A percentile compares a stretch with the other conserved stretches of the same genome.
phyloP scores from a whole-genome alignment of 345 rosid genomes.

The Syzygium aqueum region DNA sequence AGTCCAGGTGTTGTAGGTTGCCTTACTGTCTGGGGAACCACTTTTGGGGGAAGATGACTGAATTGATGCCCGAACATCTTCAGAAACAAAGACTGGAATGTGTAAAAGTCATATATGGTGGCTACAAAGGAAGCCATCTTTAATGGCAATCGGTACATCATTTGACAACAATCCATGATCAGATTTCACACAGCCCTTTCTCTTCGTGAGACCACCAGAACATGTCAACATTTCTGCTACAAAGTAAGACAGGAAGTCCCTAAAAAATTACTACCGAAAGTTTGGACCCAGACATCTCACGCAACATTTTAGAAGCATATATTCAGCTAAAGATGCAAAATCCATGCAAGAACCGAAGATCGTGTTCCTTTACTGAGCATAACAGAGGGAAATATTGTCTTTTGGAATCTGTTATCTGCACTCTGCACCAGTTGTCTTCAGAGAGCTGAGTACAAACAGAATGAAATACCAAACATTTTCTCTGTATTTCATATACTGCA shows the following conservation, averaged over 20 bases:
- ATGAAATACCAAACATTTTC: not conserved
- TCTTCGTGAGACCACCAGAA: not conserved
- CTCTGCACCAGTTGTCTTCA: not conserved
- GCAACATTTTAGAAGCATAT: not conserved
- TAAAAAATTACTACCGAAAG: not conserved
- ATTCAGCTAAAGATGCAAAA: not conserved
- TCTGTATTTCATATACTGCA: not conserved
- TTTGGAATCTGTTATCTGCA: not conserved
- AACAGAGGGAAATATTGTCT: not conserved
- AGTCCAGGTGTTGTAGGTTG: not conserved
- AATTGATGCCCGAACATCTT: not conserved
- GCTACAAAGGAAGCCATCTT: not conserved
- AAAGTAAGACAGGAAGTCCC: not conserved
- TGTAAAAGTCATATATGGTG: not conserved
- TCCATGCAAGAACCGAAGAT: not conserved
- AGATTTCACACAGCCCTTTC: not conserved
- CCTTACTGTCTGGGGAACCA: not conserved
- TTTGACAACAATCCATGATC: not conserved
- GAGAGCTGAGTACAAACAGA: not conserved
- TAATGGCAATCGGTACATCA: not conserved
- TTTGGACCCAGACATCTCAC: not conserved
- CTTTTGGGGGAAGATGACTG: not conserved
- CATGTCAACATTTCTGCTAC: not conserved
- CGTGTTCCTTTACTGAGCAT: not conserved
- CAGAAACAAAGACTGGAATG: not conserved